A percentile compares a stretch with the other conserved stretches of the same genome.
These are phyloP conservation scores for Aspergillus heteromorphus DNA, from an alignment of 495 filamentous ascomycete genomes.

Conservation along the genomic window DNA sequence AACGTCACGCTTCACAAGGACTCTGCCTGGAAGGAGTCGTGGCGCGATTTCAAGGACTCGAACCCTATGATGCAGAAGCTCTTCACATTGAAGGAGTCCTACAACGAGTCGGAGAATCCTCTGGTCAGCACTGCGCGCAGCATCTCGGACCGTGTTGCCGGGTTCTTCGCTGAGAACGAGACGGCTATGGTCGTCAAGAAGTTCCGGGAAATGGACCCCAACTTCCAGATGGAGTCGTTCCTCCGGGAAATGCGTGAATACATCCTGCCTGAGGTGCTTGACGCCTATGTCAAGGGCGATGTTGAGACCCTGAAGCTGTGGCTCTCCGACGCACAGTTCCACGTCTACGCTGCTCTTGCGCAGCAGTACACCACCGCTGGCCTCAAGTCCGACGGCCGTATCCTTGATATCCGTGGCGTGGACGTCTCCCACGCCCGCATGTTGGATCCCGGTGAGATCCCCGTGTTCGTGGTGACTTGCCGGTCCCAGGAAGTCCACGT, in stretches of 20 bases:
- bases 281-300: conserved; percentile 97
- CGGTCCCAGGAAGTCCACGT: conserved; percentile 98
- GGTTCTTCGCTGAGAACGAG: conserved; percentile 98
- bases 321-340: conserved; percentile 91
- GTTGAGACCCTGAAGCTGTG: conserved; percentile 84
- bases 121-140: conserved; percentile 87
- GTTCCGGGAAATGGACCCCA: conserved; percentile 93
- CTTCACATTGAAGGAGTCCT: conserved; percentile 74
- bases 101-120: conserved; percentile 95
- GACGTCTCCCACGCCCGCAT: conserved; percentile 85
- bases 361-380: conserved; percentile 92
- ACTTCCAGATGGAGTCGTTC: conserved; percentile 91
- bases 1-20: conserved; percentile 96
- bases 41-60: conserved; percentile 85
- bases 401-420: conserved; percentile 89
- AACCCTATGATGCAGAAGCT: conserved; percentile 84
- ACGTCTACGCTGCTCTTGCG: conserved; percentile 87
- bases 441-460: conserved; percentile 94
- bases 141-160: conserved; percentile 86
- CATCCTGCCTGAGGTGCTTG: conserved; percentile 93
- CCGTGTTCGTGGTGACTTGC: conserved; percentile 94
- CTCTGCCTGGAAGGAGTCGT: conserved; percentile 90
- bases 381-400: conserved; percentile 87
- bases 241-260: conserved; percentile 93
- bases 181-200: conserved; percentile 95